Base-by-base conservation (phyloP, 805 yeast species). In the Candida piceae region DNA sequence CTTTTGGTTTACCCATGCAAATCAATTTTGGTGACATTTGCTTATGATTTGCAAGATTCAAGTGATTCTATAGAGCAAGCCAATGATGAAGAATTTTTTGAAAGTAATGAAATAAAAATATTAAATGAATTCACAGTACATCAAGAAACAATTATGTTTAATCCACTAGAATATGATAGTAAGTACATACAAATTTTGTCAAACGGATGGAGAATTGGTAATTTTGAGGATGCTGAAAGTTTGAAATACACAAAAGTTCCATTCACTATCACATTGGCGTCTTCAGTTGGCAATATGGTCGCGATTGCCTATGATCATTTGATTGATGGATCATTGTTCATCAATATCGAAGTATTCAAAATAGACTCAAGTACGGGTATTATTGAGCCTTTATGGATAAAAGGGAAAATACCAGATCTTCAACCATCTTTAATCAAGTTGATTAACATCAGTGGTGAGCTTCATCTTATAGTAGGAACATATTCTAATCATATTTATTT, bases 141-240 rank as follows among this genome's bases (percentile, higher is more conserved):
- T 24, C 40, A 45, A 18, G 34, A 31, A 26, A 53, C 55, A 2
- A 16, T 50, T 5, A 35, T 40, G 4, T 46, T 50, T 33, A 31
- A 34, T 4, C 19, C 26, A 16, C 24, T 49, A 2, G 26, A 24
- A 2, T 28, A 32, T 18, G 40, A 36, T 5, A 15, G 5, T 16
- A 30, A 23, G 5, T 52, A 38, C 23, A 35, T 53, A 7, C 60
- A 53, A 31, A 39, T 55, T 16, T 21, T 43, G 12, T 49, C 44
- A 27, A 29, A 39, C 18, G 46, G 51, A 0, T 50, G 53, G 57
- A 42, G 55, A 35, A 37, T 50, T 4, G 56, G 57, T 4, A 31
- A 31, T 12, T 45, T 49, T 30, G 30, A 36, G 2, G 20, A 36
- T 9, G 17, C 28, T 8, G 38, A 37, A 11, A 20, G 34, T 1